These are phyloP conservation scores for Solanum hybrid DNA, from an alignment of 305 asterid genomes.

Conservation along the genomic window DNA sequence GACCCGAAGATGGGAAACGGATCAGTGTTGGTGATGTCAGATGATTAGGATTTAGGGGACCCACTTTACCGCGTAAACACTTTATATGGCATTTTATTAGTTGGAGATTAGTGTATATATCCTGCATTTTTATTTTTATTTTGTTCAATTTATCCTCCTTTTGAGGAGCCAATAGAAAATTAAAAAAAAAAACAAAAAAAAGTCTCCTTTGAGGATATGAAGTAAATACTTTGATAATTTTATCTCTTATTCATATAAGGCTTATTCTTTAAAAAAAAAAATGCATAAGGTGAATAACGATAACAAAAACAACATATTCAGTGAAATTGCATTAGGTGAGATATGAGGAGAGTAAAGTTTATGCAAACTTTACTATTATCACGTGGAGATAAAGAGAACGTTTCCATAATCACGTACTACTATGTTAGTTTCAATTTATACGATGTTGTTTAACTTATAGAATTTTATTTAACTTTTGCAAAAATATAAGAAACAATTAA, in stretches of 20 bases:
- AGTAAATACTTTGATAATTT: not conserved
- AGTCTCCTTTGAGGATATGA: not conserved
- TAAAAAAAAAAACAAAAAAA: not conserved
- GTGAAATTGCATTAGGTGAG: too few species aligned
- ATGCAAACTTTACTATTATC: too few species aligned
- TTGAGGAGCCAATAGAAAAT: not conserved
- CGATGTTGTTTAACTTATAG: too few species aligned
- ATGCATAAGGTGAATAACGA: not conserved
- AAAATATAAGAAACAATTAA: not conserved
- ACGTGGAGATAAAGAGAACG: too few species aligned
- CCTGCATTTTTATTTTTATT: not conserved
- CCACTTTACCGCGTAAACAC: not conserved
- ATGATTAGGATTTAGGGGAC: not conserved
- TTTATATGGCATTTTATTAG: not conserved
- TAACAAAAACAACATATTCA: fast-evolving
- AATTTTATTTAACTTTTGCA: too few species aligned
- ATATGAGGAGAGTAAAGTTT: too few species aligned
- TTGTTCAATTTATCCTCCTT: not conserved
- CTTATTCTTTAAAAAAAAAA: not conserved
- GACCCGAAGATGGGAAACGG: constrained; percentile 89
- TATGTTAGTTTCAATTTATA: too few species aligned
- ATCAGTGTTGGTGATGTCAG: constrained; percentile 76
- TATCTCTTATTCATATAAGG: not conserved
- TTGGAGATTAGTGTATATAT: not conserved
- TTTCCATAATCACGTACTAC: too few species aligned